Evolutionary conservation across 1,284 basidiomycete genomes (phyloP).

Genomic region (Tylopilus sp.): DNA sequence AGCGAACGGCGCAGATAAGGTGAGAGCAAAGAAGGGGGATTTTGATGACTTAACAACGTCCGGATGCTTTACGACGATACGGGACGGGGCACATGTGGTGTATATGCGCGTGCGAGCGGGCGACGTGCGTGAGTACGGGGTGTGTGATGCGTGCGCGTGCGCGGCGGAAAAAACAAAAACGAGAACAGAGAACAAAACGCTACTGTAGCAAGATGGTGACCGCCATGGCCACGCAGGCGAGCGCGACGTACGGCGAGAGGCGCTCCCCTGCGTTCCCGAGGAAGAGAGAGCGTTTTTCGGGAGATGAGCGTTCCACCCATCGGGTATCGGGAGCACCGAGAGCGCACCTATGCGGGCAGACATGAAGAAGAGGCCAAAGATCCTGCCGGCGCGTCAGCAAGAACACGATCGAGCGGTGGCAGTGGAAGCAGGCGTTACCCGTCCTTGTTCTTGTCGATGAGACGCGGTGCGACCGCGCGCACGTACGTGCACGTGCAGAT

Average conservation of each 20-base stretch:
- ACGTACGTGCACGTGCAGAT: slow-evolving; percentile 99
- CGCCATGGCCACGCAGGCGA: slow-evolving; percentile 82
- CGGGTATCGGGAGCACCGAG: too few species aligned
- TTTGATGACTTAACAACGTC: too few species aligned
- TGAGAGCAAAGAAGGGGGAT: neutral
- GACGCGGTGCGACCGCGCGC: slow-evolving; percentile 80
- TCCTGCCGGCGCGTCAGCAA: slow-evolving; percentile 44
- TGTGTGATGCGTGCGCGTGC: too few species aligned
- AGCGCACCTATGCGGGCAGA: slow-evolving; percentile 83
- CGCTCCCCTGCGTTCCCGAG: slow-evolving; percentile 56
- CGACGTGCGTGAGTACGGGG: too few species aligned
- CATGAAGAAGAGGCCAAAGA: slow-evolving; percentile 91
- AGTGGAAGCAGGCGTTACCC: slow-evolving; percentile 79
- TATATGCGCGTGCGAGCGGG: too few species aligned
- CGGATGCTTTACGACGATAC: neutral
- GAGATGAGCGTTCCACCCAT: too few species aligned
- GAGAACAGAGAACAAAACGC: too few species aligned
- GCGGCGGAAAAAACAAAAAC: too few species aligned
- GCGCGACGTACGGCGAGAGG: slow-evolving; percentile 77
- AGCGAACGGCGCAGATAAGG: neutral
- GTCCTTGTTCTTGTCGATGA: slow-evolving; percentile 92
- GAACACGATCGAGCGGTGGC: neutral
- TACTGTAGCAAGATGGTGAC: slow-evolving; percentile 52
- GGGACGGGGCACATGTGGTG: neutral
- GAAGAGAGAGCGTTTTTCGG: too few species aligned